Conservation (phyloP, 2,329 filamentous ascomycete genomes). For the Ophiostoma fasciatum region DNA sequence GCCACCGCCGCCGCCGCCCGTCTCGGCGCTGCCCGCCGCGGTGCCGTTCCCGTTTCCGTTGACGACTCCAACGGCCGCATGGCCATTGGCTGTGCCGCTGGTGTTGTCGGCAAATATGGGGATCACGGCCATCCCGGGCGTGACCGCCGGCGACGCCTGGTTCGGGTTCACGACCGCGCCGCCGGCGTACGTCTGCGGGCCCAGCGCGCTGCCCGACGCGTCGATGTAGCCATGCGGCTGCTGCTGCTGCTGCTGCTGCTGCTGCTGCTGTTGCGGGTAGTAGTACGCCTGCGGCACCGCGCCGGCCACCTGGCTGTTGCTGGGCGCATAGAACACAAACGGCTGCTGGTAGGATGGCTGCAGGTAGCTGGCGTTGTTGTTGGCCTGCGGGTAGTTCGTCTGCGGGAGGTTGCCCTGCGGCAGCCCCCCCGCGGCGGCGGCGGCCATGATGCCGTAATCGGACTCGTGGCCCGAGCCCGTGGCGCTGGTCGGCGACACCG, state of each 20-base stretch:
- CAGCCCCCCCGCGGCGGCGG: too few relatives aligned
- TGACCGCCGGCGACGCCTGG: neutral
- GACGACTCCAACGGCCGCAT: too few relatives aligned
- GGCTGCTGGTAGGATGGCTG: neutral
- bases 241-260: neutral
- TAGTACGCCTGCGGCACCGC: neutral
- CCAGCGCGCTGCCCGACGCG: too few relatives aligned
- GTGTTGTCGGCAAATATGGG: constrained; percentile 5
- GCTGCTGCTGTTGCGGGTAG: constrained; percentile 9
- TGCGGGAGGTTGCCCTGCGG: too few relatives aligned
- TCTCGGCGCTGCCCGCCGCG: neutral
- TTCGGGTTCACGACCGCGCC: too few relatives aligned
- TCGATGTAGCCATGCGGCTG: too few relatives aligned
- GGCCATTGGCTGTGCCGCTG: too few relatives aligned
- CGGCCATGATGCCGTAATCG: constrained; percentile 36
- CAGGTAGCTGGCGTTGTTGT: neutral
- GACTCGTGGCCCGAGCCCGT: constrained; percentile 27
- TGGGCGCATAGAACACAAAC: neutral
- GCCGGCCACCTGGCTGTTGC: neutral
- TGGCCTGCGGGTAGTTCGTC: too few relatives aligned
- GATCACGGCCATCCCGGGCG: constrained; percentile 1
- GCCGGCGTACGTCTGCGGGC: neutral
- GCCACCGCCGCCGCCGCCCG: neutral
- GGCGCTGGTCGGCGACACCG: constrained; percentile 67
- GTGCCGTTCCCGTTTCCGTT: too few relatives aligned